Evolutionary conservation across 2,329 filamentous ascomycete species (phyloP).

Genomic region (Calonectria leucothoes): DNA sequence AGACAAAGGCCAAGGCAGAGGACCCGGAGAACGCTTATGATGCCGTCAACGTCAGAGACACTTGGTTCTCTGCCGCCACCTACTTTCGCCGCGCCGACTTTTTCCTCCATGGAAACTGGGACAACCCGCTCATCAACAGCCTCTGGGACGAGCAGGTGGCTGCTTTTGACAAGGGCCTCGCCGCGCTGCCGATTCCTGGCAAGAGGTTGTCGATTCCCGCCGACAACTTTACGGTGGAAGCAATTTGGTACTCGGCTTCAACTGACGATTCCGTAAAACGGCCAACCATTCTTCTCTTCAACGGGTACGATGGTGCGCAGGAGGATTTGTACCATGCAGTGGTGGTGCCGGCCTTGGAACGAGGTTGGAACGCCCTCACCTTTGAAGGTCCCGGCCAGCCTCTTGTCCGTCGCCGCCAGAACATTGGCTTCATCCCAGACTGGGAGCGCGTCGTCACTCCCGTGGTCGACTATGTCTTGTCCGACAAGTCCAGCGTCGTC

Average conservation of each 20-base stretch:
- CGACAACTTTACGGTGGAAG: constrained; percentile 48
- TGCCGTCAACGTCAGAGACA: constrained; percentile 39
- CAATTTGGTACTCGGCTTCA: constrained; percentile 48
- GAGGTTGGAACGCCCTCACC: constrained; percentile 56
- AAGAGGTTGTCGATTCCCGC: constrained; percentile 47
- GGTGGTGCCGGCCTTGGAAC: constrained; percentile 48
- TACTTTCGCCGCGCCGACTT: constrained; percentile 58
- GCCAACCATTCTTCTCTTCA: constrained; percentile 55
- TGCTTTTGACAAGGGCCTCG: constrained; percentile 53
- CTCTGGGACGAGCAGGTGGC: constrained; percentile 50
- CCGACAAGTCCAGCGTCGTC: constrained; percentile 39
- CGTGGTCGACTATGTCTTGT: constrained; percentile 51
- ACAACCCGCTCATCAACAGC: constrained; percentile 52
- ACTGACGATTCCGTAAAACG: constrained; percentile 30
- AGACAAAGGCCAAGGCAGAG: constrained; percentile 31
- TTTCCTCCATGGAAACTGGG: constrained; percentile 54
- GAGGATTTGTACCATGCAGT: constrained; percentile 56
- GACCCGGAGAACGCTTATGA: constrained; percentile 32
- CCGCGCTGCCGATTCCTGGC: constrained; percentile 49
- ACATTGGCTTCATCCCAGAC: constrained; percentile 55
- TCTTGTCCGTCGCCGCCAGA: constrained; percentile 52
- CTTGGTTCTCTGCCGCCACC: constrained; percentile 50
- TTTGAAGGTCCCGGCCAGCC: constrained; percentile 61
- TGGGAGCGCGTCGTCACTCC: constrained; percentile 56
- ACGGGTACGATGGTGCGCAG: constrained; percentile 56